Conservation (phyloP, 2,329 filamentous ascomycete genomes). For the Ilyonectria sp. region DNA sequence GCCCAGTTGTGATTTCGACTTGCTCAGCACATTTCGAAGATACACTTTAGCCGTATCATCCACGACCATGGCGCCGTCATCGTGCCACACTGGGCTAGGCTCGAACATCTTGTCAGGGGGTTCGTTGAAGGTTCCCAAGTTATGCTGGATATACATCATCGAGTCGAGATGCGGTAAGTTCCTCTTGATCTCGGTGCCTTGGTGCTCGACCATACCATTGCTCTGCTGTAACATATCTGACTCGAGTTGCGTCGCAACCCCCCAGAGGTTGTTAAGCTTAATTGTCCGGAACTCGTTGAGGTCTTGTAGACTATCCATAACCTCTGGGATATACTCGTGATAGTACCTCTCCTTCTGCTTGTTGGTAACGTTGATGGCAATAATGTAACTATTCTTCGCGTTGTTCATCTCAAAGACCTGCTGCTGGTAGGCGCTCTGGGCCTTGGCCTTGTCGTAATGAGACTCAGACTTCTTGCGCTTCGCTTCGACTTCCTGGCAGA, state of each 20-base stretch:
- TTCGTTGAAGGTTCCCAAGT: conserved; percentile 86
- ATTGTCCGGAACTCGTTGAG: conserved; percentile 89
- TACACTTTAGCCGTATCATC: conserved; percentile 93
- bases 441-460: conserved; percentile 94
- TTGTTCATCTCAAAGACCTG: conserved; percentile 97
- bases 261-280: conserved; percentile 90
- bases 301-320: conserved; percentile 94
- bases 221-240: conserved; percentile 83
- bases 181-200: conserved; percentile 85
- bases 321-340: conserved; percentile 94
- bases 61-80: conserved; percentile 87
- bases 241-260: conserved; percentile 84
- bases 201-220: conserved; percentile 78
- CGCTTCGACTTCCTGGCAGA: conserved; percentile 95
- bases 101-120: conserved; percentile 90
- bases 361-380: conserved; percentile 96
- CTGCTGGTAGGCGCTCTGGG: conserved; percentile 91
- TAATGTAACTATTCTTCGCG: conserved; percentile 97
- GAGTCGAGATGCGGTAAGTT: conserved; percentile 93
- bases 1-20: conserved; percentile 87
- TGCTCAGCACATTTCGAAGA: conserved; percentile 90
- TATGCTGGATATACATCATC: conserved; percentile 98
- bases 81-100: conserved; percentile 96
- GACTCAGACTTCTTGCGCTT: conserved; percentile 95
- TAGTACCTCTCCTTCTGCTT: conserved; percentile 98